Conservation (phyloP, 345 rosid species). For the Pistacia vera region DNA sequence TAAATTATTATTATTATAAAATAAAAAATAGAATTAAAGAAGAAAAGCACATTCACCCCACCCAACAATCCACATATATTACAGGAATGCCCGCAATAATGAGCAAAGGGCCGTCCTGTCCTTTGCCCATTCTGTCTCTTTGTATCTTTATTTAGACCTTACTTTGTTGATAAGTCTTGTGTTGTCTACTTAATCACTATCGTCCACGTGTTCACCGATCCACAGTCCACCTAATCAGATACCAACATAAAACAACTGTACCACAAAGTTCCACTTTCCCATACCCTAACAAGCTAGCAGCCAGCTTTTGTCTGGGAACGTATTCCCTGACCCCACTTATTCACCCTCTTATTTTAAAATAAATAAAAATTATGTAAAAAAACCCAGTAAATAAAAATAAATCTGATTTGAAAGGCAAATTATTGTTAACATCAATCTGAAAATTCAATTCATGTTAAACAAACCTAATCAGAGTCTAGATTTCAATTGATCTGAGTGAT, state of each 20-base stretch:
- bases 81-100: conserved; percentile 1
- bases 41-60: neutral
- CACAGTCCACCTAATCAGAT: neutral
- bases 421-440: too few species aligned
- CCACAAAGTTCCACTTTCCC: neutral
- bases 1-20: neutral
- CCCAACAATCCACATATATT: neutral
- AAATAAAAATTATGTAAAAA: too few species aligned
- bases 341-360: neutral
- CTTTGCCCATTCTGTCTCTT: neutral
- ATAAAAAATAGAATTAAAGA: neutral
- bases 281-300: too few species aligned
- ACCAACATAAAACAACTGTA: neutral
- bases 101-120: neutral
- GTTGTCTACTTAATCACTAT: neutral
- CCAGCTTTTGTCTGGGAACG: neutral
- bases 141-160: neutral
- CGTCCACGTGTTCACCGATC: neutral
- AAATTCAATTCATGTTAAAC: too few species aligned
- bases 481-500: too few species aligned
- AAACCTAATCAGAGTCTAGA: too few species aligned
- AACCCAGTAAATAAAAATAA: neutral
- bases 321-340: neutral
- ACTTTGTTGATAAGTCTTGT: neutral
- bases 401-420: neutral